Evolutionary conservation across 495 filamentous ascomycete species (phyloP), one percentile per base, ranked within the genome.

Genomic region (Ramalina peruviana): DNA sequence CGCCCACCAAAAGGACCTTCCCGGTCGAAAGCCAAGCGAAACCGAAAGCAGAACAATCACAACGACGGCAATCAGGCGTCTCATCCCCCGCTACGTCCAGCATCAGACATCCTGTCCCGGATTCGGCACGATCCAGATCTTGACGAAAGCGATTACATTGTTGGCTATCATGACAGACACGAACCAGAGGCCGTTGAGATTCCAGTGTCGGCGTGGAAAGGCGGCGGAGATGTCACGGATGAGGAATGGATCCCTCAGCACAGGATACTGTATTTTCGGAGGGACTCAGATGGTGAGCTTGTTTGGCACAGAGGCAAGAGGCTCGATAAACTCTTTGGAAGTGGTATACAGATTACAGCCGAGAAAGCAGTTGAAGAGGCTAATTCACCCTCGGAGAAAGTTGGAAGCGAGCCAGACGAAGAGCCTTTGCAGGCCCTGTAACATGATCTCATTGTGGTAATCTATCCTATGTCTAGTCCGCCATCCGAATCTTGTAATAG

Each of bases 161-260:
- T 90, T 40, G 86, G 81, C 0, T 89, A 89, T 53, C 72, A 82
- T 48, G 86, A 92, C 57, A 72, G 86, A 12, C 88, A 60, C 43
- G 53, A 38, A 16, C 54, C 50, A 27, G 58, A 53, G 0, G 66
- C 69, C 10, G 69, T 74, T 56, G 84, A 89, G 62, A 75, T 78
- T 47, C 58, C 66, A 6, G 62, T 87, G 9, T 73, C 72, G 42
- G 66, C 68, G 27, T 90, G 86, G 85, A 85, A 82, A 65, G 74
- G 65, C 17, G 85, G 88, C 64, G 74, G 66, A n/a, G 85, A 90
- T 51, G 70, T 78, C 40, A 89, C 83, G 23, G 81, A 90, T 54
- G 81, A 90, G 55, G 86, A 89, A 53, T 90, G 88, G 58, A 89
- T 90, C 54, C 86, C 86, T 7, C 75, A 83, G 64, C 86, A 90